Percentiles rank a stretch among this genome's conserved stretches.
Conservation (phyloP, 306 rosid genomes). For the Comarum palustre region DNA sequence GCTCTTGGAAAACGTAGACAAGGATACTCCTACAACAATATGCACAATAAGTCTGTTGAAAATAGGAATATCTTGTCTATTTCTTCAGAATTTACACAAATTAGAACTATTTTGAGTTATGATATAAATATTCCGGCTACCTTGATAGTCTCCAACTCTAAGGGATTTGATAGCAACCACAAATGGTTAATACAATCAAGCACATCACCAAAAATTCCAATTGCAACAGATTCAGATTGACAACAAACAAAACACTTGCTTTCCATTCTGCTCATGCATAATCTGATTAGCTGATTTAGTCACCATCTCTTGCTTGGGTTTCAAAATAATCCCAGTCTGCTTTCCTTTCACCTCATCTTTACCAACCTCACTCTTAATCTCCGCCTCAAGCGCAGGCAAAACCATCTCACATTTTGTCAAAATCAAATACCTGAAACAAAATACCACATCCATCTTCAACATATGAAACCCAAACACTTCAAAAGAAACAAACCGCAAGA, state of each 20-base stretch:
- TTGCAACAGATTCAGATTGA: too few species aligned
- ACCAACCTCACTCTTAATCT: conserved; percentile 30
- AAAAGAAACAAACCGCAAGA: background rate
- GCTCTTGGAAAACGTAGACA: conserved; percentile 73
- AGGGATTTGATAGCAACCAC: conserved; percentile 77
- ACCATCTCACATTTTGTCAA: conserved; percentile 69
- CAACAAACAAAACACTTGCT: conserved; percentile 42
- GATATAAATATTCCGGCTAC: conserved; percentile 26
- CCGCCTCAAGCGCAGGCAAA: conserved; percentile 66
- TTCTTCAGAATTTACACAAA: too few species aligned
- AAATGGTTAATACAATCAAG: background rate
- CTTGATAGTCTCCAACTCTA: conserved; percentile 91
- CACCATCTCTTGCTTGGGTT: conserved; percentile 64
- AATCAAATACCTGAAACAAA: conserved; percentile 53
- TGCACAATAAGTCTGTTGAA: background rate
- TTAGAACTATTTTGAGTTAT: background rate
- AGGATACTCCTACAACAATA: conserved; percentile 64
- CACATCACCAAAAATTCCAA: background rate
- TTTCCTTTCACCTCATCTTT: conserved; percentile 31
- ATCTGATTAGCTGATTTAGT: conserved; percentile 90
- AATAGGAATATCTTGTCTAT: background rate
- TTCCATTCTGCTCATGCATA: conserved; percentile 64
- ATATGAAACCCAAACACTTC: background rate
- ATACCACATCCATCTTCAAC: background rate
- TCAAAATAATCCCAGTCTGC: conserved; percentile 46